A percentile compares a stretch with the other conserved stretches of the same genome.
Conservation (phyloP, 495 filamentous ascomycete species). For the Paragyromitra xinjiangensis region DNA sequence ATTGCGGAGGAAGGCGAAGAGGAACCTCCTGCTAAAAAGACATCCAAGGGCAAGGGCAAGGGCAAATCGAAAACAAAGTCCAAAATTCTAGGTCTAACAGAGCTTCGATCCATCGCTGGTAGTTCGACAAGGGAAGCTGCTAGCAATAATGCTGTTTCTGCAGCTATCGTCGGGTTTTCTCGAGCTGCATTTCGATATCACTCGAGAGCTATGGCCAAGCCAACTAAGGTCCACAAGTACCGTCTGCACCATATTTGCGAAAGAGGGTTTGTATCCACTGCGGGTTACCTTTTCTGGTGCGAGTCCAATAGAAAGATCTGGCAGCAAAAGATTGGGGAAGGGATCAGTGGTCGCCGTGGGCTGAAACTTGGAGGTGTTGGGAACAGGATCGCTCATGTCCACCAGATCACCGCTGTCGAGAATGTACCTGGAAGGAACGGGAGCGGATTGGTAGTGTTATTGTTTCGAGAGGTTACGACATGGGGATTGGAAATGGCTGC, state of each 20-base stretch:
- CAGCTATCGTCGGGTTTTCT: slow-evolving; percentile 41
- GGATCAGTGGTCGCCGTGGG: slow-evolving; percentile 52
- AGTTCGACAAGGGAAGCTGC: slow-evolving; percentile 11
- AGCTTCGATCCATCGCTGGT: slow-evolving; percentile 47
- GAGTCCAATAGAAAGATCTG: slow-evolving; percentile 55
- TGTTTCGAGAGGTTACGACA: slow-evolving; percentile 51
- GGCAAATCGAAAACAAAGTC: slow-evolving; percentile 41
- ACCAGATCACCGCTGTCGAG: slow-evolving; percentile 53
- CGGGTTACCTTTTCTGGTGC: slow-evolving; percentile 53
- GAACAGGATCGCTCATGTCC: slow-evolving; percentile 52
- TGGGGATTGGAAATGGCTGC: slow-evolving; percentile 53
- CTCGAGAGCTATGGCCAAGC: slow-evolving; percentile 52
- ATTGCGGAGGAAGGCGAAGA: slow-evolving; percentile 17
- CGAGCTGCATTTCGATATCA: slow-evolving; percentile 54
- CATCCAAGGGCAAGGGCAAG: slow-evolving; percentile 42
- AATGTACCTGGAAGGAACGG: slow-evolving; percentile 52
- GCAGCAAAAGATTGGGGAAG: slow-evolving; percentile 55
- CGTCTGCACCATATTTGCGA: slow-evolving; percentile 53
- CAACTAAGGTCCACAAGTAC: slow-evolving; percentile 55
- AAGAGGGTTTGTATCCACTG: slow-evolving; percentile 50
- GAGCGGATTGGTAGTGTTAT: slow-evolving; percentile 50
- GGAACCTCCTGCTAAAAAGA: slow-evolving; percentile 34
- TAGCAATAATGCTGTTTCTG: slow-evolving; percentile 26
- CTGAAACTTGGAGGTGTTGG: slow-evolving; percentile 52
- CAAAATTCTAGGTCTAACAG: slow-evolving; percentile 8